A percentile compares a stretch with the other conserved stretches of the same genome.
phyloP scores from a whole-genome alignment of 148 eudicot genomes.

The Rheum nobile region DNA sequence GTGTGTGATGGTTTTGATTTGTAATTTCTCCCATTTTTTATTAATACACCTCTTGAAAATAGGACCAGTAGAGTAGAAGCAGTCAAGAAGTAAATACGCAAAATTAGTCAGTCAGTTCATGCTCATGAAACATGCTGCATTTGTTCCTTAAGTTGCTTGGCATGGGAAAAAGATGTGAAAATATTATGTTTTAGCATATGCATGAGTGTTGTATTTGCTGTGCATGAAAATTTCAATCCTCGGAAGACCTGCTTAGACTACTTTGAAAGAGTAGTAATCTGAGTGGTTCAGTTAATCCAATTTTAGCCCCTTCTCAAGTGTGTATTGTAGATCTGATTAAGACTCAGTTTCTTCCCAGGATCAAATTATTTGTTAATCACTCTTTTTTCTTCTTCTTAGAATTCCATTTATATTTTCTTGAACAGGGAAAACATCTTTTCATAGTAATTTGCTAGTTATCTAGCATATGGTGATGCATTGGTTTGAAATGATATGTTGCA shows the following conservation, averaged over 20 bases:
- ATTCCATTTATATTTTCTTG: too few species aligned
- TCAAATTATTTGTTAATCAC: background rate
- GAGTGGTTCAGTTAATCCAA: background rate
- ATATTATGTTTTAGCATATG: background rate
- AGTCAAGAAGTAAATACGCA: background rate
- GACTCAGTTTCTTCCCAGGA: background rate
- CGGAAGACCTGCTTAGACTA: background rate
- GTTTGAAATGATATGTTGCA: background rate
- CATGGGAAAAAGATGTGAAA: background rate
- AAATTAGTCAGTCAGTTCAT: background rate
- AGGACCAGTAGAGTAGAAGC: background rate
- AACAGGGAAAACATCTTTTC: background rate
- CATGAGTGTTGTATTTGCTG: background rate
- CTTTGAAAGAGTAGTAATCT: constrained; percentile 1
- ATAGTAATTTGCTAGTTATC: background rate
- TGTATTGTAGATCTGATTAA: background rate
- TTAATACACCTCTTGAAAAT: background rate
- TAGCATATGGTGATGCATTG: background rate
- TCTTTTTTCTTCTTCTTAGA: background rate
- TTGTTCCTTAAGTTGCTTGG: background rate
- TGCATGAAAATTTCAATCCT: background rate
- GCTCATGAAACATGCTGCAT: background rate
- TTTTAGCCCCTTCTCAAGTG: background rate
- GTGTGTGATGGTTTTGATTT: background rate
- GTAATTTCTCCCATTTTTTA: too few species aligned